Conservation (phyloP, 345 rosid species). For the Orychophragmus violaceus region DNA sequence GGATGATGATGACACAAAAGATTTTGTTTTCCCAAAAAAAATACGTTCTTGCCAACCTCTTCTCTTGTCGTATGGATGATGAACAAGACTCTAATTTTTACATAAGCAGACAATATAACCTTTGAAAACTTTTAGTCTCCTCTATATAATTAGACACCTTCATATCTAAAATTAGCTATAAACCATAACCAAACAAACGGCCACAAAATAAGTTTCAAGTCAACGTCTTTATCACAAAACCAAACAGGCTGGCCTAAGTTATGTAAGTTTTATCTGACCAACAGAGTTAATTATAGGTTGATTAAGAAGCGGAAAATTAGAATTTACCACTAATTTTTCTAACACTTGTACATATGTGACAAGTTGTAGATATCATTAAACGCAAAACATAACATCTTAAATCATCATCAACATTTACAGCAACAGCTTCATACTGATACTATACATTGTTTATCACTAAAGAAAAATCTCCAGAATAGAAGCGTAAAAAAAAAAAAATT, state of each 20-base stretch:
- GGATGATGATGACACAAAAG: slow-evolving; percentile 15
- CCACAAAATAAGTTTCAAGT: slow-evolving; percentile 25
- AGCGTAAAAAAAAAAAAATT: not conserved
- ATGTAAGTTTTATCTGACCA: not conserved
- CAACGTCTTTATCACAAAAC: slow-evolving; percentile 14
- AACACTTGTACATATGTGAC: not conserved
- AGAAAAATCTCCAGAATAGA: not conserved
- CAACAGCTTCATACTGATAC: not conserved
- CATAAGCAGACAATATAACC: not conserved
- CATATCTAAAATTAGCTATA: slow-evolving; percentile 21
- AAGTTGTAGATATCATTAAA: not conserved
- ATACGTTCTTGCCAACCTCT: slow-evolving; percentile 2
- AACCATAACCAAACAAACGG: slow-evolving; percentile 20
- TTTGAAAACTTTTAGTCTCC: not conserved
- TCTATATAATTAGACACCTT: slow-evolving; percentile 20
- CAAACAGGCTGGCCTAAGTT: slow-evolving; percentile 13
- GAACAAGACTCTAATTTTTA: slow-evolving; percentile 2
- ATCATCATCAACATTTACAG: not conserved
- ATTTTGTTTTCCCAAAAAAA: not conserved
- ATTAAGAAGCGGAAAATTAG: not conserved
- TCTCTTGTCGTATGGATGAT: slow-evolving; percentile 3
- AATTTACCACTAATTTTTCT: not conserved
- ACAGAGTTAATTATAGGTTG: not conserved
- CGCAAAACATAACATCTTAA: not conserved
- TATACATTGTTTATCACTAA: not conserved